Evolutionary conservation across 768 basidiomycete genomes (phyloP).

Genomic region (Xerocomellus dryophilus): DNA sequence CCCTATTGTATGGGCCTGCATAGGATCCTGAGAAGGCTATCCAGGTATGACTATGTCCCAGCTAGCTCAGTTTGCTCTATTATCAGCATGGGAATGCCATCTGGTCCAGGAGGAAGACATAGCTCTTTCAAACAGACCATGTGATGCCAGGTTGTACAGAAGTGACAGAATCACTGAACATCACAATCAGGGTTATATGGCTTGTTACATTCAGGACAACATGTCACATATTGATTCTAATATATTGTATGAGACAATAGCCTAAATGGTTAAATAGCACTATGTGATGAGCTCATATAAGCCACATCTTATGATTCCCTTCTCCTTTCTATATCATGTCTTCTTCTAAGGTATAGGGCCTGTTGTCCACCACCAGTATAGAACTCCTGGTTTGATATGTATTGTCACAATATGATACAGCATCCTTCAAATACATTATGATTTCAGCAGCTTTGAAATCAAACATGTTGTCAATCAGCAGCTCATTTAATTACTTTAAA

Average conservation of each 20-base stretch:
- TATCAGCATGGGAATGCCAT: not conserved
- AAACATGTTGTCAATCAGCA: too few relatives aligned
- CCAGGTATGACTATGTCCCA: not conserved
- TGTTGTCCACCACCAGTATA: too few relatives aligned
- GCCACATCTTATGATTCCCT: too few relatives aligned
- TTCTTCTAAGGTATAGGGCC: too few relatives aligned
- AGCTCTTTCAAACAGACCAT: not conserved
- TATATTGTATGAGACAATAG: too few relatives aligned
- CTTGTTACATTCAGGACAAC: not conserved
- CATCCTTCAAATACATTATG: not conserved
- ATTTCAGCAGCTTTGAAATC: not conserved
- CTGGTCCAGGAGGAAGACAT: not conserved
- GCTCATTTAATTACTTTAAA: not conserved
- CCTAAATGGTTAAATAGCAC: too few relatives aligned
- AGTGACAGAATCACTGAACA: not conserved
- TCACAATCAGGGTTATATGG: not conserved
- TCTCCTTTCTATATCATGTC: too few relatives aligned
- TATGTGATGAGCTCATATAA: too few relatives aligned
- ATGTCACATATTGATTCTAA: not conserved
- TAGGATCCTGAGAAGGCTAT: not conserved
- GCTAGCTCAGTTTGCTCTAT: not conserved
- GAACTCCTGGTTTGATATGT: not conserved
- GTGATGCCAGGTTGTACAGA: not conserved
- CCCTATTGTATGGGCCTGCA: not conserved
- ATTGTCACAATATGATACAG: not conserved